Evolutionary conservation across 1,284 basidiomycete genomes (phyloP).

Genomic region (Phellinidium pouzarii): DNA sequence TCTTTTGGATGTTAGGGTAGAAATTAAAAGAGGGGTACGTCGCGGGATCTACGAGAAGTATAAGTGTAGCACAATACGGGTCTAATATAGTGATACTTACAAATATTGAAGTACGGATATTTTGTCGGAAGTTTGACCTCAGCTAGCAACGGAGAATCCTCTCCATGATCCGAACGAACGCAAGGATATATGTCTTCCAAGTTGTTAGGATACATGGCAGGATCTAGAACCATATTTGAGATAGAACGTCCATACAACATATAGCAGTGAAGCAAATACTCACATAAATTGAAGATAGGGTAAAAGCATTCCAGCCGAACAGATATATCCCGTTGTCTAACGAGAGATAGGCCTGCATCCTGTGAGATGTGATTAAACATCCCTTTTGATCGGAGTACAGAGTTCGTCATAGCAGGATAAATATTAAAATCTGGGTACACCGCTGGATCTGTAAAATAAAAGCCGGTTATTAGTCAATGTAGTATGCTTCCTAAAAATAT

Average conservation of each 20-base stretch:
- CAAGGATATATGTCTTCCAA: conserved; percentile 20
- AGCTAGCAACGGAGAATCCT: background rate
- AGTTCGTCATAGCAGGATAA: conserved; percentile 20
- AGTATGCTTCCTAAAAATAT: background rate
- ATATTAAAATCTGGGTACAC: conserved; percentile 22
- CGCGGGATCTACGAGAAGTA: conserved; percentile 6
- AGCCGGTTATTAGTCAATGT: background rate
- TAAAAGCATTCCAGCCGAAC: background rate
- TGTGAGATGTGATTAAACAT: background rate
- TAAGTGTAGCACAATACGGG: background rate
- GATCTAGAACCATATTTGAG: conserved; percentile 13
- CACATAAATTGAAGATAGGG: conserved; percentile 14
- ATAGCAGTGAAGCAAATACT: background rate
- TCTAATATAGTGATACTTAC: conserved; percentile 14
- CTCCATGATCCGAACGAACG: background rate
- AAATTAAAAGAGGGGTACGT: conserved; percentile 5
- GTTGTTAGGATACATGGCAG: conserved; percentile 20
- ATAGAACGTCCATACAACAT: background rate
- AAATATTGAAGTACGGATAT: conserved; percentile 26
- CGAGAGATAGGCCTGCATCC: background rate
- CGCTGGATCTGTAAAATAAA: background rate
- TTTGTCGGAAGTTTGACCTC: background rate
- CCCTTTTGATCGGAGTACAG: conserved; percentile 12
- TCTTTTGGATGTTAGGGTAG: background rate
- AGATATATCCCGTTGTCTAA: background rate